Conservation (phyloP, 1,284 basidiomycete genomes). For the Mycosarcoma mackinlayi region DNA sequence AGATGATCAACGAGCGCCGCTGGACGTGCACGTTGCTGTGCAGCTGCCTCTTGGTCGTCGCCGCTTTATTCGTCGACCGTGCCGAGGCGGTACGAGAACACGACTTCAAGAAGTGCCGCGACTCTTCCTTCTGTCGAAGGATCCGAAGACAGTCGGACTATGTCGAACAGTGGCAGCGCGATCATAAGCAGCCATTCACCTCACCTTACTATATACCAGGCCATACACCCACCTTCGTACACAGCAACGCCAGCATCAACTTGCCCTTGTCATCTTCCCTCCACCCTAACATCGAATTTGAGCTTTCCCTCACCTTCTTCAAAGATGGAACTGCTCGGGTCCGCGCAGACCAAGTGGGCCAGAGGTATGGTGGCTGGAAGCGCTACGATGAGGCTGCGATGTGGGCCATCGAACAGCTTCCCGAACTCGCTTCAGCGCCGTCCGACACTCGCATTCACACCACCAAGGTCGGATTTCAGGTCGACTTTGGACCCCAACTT, state of each 20-base stretch:
- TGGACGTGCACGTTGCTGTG: slow-evolving; percentile 26
- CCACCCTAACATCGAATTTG: slow-evolving; percentile 59
- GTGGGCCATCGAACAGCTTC: slow-evolving; percentile 61
- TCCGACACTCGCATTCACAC: slow-evolving; percentile 25
- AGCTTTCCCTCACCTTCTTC: slow-evolving; percentile 56
- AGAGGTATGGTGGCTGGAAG: slow-evolving; percentile 56
- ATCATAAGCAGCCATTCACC: slow-evolving; percentile 27
- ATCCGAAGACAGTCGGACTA: slow-evolving; percentile 60
- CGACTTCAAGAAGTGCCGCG: slow-evolving; percentile 66
- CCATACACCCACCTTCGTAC: slow-evolving; percentile 22
- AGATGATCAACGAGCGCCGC: slow-evolving; percentile 15
- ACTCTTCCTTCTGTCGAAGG: slow-evolving; percentile 66
- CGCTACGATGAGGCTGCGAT: slow-evolving; percentile 61
- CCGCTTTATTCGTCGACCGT: slow-evolving; percentile 13
- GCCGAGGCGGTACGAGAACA: slow-evolving; percentile 34
- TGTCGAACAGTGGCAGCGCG: slow-evolving; percentile 47
- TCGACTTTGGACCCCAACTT: slow-evolving; percentile 43
- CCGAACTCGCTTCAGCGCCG: slow-evolving; percentile 32
- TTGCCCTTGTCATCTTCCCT: slow-evolving; percentile 55
- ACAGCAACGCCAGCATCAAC: slow-evolving; percentile 33
- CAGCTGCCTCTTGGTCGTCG: slow-evolving; percentile 17
- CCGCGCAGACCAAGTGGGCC: slow-evolving; percentile 57
- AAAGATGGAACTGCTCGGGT: slow-evolving; percentile 63
- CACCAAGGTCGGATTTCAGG: slow-evolving; percentile 21
- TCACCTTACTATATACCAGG: slow-evolving; percentile 58